Conservation (phyloP, 1,284 basidiomycete species). For the Sanghuangporus sanghuang region DNA sequence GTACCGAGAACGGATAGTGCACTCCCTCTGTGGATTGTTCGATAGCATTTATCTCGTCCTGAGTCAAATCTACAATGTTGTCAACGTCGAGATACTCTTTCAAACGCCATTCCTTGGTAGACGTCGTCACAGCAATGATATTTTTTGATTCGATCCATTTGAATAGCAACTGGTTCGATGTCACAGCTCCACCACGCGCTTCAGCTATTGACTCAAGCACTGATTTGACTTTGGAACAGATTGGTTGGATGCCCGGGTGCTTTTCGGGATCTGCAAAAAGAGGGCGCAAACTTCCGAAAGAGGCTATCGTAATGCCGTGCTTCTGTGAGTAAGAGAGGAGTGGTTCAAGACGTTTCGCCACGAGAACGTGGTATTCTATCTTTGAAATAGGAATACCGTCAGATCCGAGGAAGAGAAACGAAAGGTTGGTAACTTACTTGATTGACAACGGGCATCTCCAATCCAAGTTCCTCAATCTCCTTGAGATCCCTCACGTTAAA, state of each 20-base stretch:
- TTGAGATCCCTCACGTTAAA: slow-evolving; percentile 54
- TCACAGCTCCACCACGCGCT: slow-evolving; percentile 36
- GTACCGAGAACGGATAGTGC: slow-evolving; percentile 51
- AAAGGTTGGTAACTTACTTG: slow-evolving; percentile 29
- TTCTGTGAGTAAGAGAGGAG: not conserved
- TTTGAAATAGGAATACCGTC: too few species aligned
- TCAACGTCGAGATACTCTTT: slow-evolving; percentile 58
- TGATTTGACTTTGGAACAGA: slow-evolving; percentile 39
- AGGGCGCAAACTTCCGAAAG: slow-evolving; percentile 62
- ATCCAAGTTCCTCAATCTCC: slow-evolving; percentile 38
- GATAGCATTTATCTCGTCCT: slow-evolving; percentile 58
- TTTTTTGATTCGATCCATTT: slow-evolving; percentile 59
- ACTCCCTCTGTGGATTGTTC: slow-evolving; percentile 57
- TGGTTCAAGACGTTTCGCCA: not conserved
- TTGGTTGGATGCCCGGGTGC: not conserved
- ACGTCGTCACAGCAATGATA: slow-evolving; percentile 64
- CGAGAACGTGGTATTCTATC: too few species aligned
- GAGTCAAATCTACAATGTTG: slow-evolving; percentile 50
- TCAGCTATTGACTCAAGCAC: slow-evolving; percentile 37
- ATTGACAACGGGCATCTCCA: slow-evolving; percentile 41
- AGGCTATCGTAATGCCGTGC: slow-evolving; percentile 59
- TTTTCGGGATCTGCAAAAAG: slow-evolving; percentile 42
- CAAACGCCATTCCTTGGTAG: slow-evolving; percentile 65
- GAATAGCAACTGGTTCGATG: slow-evolving; percentile 48
- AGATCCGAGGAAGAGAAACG: too few species aligned